Conservation (phyloP, 768 basidiomycete species). For the Pisolithus tinctorius region DNA sequence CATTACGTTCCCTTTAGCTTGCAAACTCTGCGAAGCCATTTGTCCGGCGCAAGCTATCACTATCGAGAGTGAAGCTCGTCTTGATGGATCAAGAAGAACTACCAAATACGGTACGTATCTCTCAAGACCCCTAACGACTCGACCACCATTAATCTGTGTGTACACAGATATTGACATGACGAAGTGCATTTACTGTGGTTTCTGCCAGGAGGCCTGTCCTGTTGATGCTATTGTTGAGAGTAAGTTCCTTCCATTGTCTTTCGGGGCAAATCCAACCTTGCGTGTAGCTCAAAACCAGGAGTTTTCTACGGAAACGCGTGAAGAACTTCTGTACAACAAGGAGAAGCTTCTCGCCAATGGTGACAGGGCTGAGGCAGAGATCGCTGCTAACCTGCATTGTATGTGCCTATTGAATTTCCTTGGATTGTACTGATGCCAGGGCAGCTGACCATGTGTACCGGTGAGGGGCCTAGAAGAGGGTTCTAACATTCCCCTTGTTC, state of each 20-base stretch:
- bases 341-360: conserved; percentile 97
- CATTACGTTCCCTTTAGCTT: conserved; percentile 47
- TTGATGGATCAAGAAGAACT: conserved; percentile 93
- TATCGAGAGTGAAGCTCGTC: conserved; percentile 94
- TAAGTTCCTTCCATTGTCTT: conserved; percentile 35
- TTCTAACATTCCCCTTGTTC: conserved; percentile 7
- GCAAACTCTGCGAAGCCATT: conserved; percentile 98
- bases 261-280: neutral
- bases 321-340: conserved; percentile 98
- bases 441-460: conserved; percentile 86
- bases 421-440: conserved; percentile 17
- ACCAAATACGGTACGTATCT: conserved; percentile 82
- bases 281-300: conserved; percentile 92
- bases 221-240: conserved; percentile 99
- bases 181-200: conserved; percentile 99
- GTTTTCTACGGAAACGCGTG: conserved; percentile 94
- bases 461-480: conserved; percentile 30
- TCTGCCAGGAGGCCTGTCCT: conserved; percentile 99
- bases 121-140: conserved; percentile 5
- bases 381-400: conserved; percentile 90
- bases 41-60: conserved; percentile 99
- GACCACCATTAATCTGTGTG: neutral
- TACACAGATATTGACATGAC: conserved; percentile 97
- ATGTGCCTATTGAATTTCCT: conserved; percentile 18
- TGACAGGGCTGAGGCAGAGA: conserved; percentile 94